Percentiles rank a stretch among this genome's conserved stretches.
These are phyloP conservation scores for Cornus suecica DNA, from an alignment of 148 eudicot species.

Conservation along the genomic window DNA sequence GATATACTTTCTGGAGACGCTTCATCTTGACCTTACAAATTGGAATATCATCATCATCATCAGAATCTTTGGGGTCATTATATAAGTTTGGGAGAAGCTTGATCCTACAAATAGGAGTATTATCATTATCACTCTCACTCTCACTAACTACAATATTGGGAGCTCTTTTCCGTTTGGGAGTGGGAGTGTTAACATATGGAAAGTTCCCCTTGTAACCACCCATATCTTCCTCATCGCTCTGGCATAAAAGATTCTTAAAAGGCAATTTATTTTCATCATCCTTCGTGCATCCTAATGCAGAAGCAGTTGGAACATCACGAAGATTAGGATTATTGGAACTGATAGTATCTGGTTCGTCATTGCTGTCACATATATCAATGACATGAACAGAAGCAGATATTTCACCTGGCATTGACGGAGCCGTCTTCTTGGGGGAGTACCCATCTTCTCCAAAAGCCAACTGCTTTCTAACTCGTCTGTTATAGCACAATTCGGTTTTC, in stretches of 20 bases:
- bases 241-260: conserved; percentile 7
- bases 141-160: conserved; percentile 52
- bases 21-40: conserved; percentile 39
- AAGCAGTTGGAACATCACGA: conserved; percentile 9
- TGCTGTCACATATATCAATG: conserved; percentile 43
- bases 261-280: conserved; percentile 8
- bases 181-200: conserved; percentile 23
- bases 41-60: conserved; percentile 59
- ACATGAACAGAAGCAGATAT: conserved; percentile 22
- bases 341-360: conserved; percentile 36
- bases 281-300: background rate
- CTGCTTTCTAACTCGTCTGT: conserved; percentile 32
- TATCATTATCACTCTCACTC: conserved; percentile 49
- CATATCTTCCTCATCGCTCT: conserved; percentile 21
- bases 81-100: conserved; percentile 16
- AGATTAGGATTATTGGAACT: background rate
- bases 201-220: conserved; percentile 10
- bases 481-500: background rate
- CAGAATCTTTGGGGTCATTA: background rate
- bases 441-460: conserved; percentile 34
- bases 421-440: conserved; percentile 32
- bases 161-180: conserved; percentile 48
- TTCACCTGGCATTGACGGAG: conserved; percentile 56
- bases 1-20: conserved; percentile 11
- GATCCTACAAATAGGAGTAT: conserved; percentile 53